phyloP scores from a whole-genome alignment of 441 rosid species.

The Bocquillonia castaneifolia region DNA sequence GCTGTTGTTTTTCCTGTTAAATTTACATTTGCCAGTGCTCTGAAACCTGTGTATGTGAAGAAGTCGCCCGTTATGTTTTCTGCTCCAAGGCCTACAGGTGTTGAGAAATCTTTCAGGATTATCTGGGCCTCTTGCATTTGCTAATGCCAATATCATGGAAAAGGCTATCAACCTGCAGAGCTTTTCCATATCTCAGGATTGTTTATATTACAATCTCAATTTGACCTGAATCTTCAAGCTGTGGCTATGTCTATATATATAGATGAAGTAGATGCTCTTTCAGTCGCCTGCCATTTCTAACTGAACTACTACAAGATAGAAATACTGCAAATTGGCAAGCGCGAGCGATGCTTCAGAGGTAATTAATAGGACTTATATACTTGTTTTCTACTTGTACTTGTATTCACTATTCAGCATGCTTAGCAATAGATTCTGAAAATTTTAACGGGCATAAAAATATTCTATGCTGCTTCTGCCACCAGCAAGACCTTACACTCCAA shows the following conservation, averaged over 20 bases:
- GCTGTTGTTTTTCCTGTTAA: conserved; percentile 16
- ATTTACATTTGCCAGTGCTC: neutral
- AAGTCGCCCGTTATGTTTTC: conserved; percentile 1
- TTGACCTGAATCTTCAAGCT: neutral
- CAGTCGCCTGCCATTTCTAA: neutral
- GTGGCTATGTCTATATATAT: neutral
- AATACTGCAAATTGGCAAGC: neutral
- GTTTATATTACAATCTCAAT: neutral
- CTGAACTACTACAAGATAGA: neutral
- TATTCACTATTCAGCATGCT: neutral
- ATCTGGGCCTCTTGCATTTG: conserved; percentile 26
- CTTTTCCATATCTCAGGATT: conserved; percentile 17
- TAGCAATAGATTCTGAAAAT: neutral
- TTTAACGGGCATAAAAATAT: too few relatives aligned
- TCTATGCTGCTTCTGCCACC: too few relatives aligned
- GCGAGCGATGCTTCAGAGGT: conserved; percentile 15
- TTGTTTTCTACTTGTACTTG: neutral
- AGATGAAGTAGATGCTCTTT: neutral
- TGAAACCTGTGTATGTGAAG: conserved; percentile 28
- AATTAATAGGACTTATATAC: neutral
- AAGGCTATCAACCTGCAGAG: neutral
- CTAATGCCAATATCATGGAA: neutral
- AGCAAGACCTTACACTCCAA: too few relatives aligned
- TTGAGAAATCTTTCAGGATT: conserved; percentile 23
- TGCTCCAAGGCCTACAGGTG: conserved; percentile 7